These are phyloP conservation scores for Lyophyllum semitale DNA, from an alignment of 768 basidiomycete genomes.

Conservation along the genomic window DNA sequence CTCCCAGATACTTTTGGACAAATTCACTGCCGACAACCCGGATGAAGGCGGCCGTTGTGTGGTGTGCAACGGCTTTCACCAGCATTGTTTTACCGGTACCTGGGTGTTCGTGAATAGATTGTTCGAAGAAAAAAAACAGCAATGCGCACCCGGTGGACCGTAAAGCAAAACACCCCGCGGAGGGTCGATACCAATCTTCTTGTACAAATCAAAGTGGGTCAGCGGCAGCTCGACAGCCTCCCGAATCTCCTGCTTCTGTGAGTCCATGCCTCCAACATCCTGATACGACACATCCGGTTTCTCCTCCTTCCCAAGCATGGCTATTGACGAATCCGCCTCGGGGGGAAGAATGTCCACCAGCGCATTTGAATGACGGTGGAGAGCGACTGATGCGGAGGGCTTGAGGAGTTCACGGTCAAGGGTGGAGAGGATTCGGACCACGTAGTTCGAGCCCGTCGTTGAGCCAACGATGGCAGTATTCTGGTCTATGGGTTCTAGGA, in stretches of 20 bases:
- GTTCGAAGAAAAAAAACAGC: background rate
- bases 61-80: conserved; percentile 98
- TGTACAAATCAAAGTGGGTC: conserved; percentile 97
- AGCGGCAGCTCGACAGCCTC: conserved; percentile 97
- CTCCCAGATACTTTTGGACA: conserved; percentile 98
- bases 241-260: conserved; percentile 98
- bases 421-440: conserved; percentile 95
- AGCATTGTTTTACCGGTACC: conserved; percentile 99
- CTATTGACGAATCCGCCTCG: conserved; percentile 96
- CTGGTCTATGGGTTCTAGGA: conserved; percentile 98
- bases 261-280: conserved; percentile 96
- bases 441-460: conserved; percentile 97
- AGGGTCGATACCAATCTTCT: conserved; percentile 99
- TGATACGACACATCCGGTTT: conserved; percentile 91
- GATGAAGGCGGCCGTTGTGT: conserved; percentile 97
- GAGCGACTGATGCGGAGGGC: conserved; percentile 95
- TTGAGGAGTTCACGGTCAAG: conserved; percentile 96
- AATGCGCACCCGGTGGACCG: conserved; percentile 83
- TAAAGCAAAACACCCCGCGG: conserved; percentile 96
- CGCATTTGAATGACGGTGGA: conserved; percentile 98
- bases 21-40: conserved; percentile 98
- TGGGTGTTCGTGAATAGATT: conserved; percentile 24
- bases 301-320: conserved; percentile 93
- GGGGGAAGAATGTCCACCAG: conserved; percentile 98
- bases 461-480: conserved; percentile 96